A percentile compares a stretch with the other conserved stretches of the same genome.
These are phyloP conservation scores for Trichoderma koningiopsis DNA, from an alignment of 2,329 filamentous ascomycete species.

Conservation along the genomic window DNA sequence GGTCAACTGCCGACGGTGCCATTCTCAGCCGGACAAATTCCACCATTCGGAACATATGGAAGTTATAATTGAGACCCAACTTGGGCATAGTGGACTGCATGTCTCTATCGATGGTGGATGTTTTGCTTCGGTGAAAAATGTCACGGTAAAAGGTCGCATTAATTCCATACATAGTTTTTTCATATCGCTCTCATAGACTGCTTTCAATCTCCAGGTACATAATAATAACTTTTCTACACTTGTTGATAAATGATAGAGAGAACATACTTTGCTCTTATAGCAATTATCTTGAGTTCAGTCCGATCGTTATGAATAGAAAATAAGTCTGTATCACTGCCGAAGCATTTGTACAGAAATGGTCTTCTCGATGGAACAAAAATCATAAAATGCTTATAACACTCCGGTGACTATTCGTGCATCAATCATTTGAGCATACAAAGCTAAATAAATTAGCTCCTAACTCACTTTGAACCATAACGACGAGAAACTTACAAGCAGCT, in stretches of 20 bases:
- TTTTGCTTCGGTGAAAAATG: background rate
- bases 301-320: background rate
- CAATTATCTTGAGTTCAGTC: background rate
- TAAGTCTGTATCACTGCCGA: background rate
- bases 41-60: background rate
- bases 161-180: background rate
- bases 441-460: background rate
- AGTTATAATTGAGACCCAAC: background rate
- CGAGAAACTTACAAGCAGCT: background rate
- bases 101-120: background rate
- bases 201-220: no score
- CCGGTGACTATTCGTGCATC: conserved; percentile 2
- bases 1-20: background rate
- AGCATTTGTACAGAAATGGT: no score
- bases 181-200: background rate
- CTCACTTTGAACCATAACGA: background rate
- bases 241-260: background rate
- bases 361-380: background rate
- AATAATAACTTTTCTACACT: no score
- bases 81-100: background rate
- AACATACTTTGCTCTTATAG: background rate
- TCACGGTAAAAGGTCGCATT: background rate
- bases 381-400: background rate
- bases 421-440: conserved; percentile 2
- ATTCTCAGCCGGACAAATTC: background rate